These are phyloP conservation scores for Diaporthe capsici DNA, from an alignment of 2,329 filamentous ascomycete species.

Conservation along the genomic window DNA sequence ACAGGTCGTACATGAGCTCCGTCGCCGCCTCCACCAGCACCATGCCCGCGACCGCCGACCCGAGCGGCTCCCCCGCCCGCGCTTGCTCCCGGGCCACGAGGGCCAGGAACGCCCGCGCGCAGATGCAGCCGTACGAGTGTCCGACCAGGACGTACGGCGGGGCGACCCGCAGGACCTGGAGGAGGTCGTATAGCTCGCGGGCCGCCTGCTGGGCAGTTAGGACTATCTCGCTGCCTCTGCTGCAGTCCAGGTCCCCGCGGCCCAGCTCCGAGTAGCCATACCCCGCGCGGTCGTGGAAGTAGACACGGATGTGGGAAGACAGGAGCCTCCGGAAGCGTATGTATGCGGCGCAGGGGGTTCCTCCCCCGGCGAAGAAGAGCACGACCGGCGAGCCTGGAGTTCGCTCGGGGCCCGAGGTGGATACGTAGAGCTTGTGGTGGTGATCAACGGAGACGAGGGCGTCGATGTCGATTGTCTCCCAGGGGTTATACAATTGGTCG, in stretches of 20 bases:
- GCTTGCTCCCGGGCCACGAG: neutral
- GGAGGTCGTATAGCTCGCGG: neutral
- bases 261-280: constrained; percentile 16
- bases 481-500: neutral
- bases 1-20: constrained; percentile 25
- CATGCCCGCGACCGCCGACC: neutral
- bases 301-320: neutral
- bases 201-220: constrained; percentile 14
- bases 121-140: constrained; percentile 24
- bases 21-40: constrained; percentile 17
- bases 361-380: constrained; percentile 21
- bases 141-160: constrained; percentile 6
- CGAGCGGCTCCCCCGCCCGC: neutral
- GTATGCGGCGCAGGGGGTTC: constrained; percentile 12
- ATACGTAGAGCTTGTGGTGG: constrained; percentile 23
- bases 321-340: constrained; percentile 1
- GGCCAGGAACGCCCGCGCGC: constrained; percentile 10
- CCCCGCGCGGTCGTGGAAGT: constrained; percentile 17
- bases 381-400: neutral
- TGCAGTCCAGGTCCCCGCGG: neutral
- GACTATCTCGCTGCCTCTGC: constrained; percentile 7
- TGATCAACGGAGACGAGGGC: constrained; percentile 18
- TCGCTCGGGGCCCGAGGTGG: neutral
- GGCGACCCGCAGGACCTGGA: neutral
- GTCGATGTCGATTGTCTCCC: constrained; percentile 19